Percentiles rank a stretch among this genome's conserved stretches.
phyloP scores from a whole-genome alignment of 208 protist species.

The Crithidia brevicula region DNA sequence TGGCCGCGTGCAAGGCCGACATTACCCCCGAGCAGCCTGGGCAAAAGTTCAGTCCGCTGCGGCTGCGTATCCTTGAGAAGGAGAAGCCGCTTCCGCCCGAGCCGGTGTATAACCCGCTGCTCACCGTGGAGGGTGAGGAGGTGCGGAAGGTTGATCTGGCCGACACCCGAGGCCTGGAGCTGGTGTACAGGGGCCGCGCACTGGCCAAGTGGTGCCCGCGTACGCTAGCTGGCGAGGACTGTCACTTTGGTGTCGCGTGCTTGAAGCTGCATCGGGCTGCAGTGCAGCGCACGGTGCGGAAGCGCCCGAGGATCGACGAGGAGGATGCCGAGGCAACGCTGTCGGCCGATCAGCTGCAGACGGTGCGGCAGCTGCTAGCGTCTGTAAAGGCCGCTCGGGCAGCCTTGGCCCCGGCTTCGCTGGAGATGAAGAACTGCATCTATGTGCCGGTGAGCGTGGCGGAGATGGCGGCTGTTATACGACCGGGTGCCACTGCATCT shows the following conservation, averaged over 20 bases:
- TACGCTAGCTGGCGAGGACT: conserved; percentile 70
- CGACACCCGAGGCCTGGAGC: conserved; percentile 72
- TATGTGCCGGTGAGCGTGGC: conserved; percentile 43
- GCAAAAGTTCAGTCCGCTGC: conserved; percentile 47
- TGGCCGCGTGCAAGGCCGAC: conserved; percentile 78
- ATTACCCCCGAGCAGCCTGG: conserved; percentile 51
- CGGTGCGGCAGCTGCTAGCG: conserved; percentile 36
- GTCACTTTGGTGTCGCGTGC: conserved; percentile 76
- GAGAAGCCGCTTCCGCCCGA: conserved; percentile 69
- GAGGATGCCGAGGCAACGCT: conserved; percentile 25
- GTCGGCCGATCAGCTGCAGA: conserved; percentile 38
- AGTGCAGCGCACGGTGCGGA: conserved; percentile 74
- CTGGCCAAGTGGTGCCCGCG: conserved; percentile 75
- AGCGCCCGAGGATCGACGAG: conserved; percentile 59
- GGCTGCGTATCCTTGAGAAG: conserved; percentile 74
- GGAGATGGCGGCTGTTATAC: conserved; percentile 22
- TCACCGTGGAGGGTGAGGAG: conserved; percentile 66
- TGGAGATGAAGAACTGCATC: conserved; percentile 20
- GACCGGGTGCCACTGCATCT: neutral
- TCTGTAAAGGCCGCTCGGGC: conserved; percentile 22
- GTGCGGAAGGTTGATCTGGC: conserved; percentile 73
- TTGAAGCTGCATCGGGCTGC: conserved; percentile 55
- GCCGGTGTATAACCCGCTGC: conserved; percentile 78
- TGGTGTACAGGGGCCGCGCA: conserved; percentile 69
- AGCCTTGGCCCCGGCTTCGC: conserved; percentile 25